Conservation (phyloP, 23 red algal species). For the Gracilaria gracilis region DNA sequence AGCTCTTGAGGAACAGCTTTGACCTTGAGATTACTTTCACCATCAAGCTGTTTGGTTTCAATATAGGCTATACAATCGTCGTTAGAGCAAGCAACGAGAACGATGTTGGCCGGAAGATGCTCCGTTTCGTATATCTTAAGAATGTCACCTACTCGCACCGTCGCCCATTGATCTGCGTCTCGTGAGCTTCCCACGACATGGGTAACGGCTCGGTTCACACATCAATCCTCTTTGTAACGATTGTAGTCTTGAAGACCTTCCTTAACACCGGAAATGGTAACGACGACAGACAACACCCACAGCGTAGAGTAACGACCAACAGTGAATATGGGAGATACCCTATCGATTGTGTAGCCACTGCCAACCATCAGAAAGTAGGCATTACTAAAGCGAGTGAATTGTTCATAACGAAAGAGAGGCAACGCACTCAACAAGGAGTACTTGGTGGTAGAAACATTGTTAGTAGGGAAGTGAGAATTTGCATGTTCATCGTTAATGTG, state of each 20-base stretch:
- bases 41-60: conserved; percentile 94
- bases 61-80: conserved; percentile 83
- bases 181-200: conserved; percentile 66
- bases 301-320: conserved; percentile 80
- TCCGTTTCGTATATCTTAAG: conserved; percentile 76
- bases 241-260: conserved; percentile 85
- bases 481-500: conserved; percentile 49
- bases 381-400: conserved; percentile 84
- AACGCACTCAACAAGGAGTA: conserved; percentile 71
- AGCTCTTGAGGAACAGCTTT: conserved; percentile 66
- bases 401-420: conserved; percentile 74
- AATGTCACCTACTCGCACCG: conserved; percentile 91
- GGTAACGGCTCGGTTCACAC: conserved; percentile 76
- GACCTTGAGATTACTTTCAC: conserved; percentile 96
- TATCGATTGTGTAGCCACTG: conserved; percentile 72
- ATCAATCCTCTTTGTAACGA: conserved; percentile 81
- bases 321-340: conserved; percentile 73
- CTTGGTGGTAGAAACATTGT: conserved; percentile 94
- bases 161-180: conserved; percentile 53
- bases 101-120: conserved; percentile 85
- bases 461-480: conserved; percentile 72
- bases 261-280: conserved; percentile 83
- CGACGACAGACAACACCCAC: conserved; percentile 72
- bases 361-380: conserved; percentile 90
- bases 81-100: conserved; percentile 75